phyloP scores from a whole-genome alignment of 768 basidiomycete species.

The Macrocybe gigantea region DNA sequence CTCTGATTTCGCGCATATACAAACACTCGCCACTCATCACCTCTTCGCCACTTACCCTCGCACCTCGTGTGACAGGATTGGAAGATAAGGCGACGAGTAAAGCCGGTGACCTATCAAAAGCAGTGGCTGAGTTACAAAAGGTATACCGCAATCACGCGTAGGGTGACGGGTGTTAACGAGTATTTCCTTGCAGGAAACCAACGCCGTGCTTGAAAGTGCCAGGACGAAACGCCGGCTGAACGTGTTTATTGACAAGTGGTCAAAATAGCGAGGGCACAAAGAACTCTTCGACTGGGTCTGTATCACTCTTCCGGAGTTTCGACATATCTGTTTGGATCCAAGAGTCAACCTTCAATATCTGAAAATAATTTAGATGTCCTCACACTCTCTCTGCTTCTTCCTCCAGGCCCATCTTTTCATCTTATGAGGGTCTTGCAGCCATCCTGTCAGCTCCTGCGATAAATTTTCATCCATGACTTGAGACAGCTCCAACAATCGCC shows the following conservation, averaged over 20 bases:
- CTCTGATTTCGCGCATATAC: conserved; percentile 14
- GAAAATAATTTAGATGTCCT: conserved; percentile 8
- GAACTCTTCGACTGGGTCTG: background rate
- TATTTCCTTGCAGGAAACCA: background rate
- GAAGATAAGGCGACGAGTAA: conserved; percentile 14
- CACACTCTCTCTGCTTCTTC: conserved; percentile 29
- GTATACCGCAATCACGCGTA: conserved; percentile 1
- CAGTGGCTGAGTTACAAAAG: conserved; percentile 15
- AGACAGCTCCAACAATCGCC: conserved; percentile 20
- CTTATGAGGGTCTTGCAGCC: conserved; percentile 23
- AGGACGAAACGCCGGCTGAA: conserved; percentile 4
- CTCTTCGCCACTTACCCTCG: conserved; percentile 17
- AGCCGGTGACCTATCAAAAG: conserved; percentile 9
- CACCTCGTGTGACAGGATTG: conserved; percentile 7
- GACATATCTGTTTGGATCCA: background rate
- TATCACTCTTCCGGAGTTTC: background rate
- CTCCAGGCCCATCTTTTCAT: conserved; percentile 38
- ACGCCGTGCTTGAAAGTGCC: conserved; percentile 1
- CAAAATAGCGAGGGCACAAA: background rate
- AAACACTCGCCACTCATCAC: conserved; percentile 20
- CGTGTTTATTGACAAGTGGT: conserved; percentile 5
- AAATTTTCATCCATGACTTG: conserved; percentile 19
- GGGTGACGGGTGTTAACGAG: too few relatives aligned
- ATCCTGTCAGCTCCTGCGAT: conserved; percentile 20
- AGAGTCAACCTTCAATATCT: background rate